These are phyloP conservation scores for Cordyceps cateniannulata DNA, from an alignment of 2,329 filamentous ascomycete genomes.

Conservation along the genomic window DNA sequence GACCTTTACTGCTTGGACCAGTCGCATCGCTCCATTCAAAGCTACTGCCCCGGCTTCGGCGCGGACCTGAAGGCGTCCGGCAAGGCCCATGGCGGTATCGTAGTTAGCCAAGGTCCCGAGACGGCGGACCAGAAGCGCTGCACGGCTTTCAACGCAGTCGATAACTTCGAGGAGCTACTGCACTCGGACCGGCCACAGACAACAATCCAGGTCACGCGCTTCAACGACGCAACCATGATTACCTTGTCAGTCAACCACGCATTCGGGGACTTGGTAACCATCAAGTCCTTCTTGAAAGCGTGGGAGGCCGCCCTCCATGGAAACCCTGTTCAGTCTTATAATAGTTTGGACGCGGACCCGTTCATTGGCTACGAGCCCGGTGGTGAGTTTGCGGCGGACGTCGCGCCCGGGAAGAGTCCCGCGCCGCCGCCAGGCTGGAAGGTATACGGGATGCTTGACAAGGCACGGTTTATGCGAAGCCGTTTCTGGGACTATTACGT, in stretches of 20 bases:
- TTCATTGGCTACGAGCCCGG: not conserved
- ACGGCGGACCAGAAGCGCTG: not conserved
- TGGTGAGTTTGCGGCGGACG: not conserved
- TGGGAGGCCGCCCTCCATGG: not conserved
- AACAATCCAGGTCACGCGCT: not conserved
- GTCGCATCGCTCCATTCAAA: not conserved
- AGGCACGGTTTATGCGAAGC: not conserved
- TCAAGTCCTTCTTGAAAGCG: not conserved
- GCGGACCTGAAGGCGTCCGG: not conserved
- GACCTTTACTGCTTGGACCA: conserved; percentile 2
- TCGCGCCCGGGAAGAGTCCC: not conserved
- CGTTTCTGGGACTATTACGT: not conserved
- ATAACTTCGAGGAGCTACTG: not conserved
- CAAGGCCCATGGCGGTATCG: not conserved
- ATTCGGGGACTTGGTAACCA: not conserved
- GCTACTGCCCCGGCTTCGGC: not conserved
- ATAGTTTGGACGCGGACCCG: not conserved
- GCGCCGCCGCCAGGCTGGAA: not conserved
- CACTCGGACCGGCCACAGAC: not conserved
- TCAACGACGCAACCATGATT: not conserved
- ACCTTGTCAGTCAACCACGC: not conserved
- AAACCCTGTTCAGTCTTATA: not conserved
- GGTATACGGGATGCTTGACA: not conserved
- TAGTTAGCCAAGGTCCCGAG: not conserved
- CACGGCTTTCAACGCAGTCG: not conserved